Evolutionary conservation across 2,329 filamentous ascomycete genomes (phyloP).

Genomic region (Ustulina deusta): DNA sequence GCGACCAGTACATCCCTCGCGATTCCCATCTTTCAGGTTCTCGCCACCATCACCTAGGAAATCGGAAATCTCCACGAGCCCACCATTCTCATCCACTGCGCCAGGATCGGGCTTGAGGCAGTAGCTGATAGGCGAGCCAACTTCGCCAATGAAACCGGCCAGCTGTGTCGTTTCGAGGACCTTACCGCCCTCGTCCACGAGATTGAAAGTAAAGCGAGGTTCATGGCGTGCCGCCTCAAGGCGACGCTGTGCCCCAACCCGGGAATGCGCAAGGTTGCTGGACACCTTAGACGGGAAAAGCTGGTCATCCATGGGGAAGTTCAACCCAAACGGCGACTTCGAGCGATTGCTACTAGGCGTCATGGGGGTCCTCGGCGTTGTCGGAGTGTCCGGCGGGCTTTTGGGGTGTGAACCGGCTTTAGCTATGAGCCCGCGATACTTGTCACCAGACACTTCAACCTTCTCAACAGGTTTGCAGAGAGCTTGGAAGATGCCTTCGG

Average conservation of each 20-base stretch:
- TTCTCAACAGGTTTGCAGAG: conserved; percentile 73
- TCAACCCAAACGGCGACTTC: conserved; percentile 42
- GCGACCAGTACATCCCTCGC: conserved; percentile 59
- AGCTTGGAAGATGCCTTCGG: conserved; percentile 75
- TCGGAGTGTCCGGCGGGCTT: conserved; percentile 52
- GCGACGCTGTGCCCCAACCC: conserved; percentile 73
- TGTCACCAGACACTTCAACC: conserved; percentile 64
- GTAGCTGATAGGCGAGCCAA: conserved; percentile 71
- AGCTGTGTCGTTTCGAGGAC: conserved; percentile 66
- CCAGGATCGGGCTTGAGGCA: conserved; percentile 68
- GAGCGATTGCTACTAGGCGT: conserved; percentile 39
- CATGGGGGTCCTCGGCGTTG: conserved; percentile 49
- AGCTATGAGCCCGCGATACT: conserved; percentile 54
- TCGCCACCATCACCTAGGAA: conserved; percentile 63
- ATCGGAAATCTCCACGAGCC: conserved; percentile 65
- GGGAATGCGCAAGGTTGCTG: conserved; percentile 63
- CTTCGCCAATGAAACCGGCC: conserved; percentile 71
- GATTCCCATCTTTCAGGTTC: conserved; percentile 49
- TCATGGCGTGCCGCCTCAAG: conserved; percentile 68
- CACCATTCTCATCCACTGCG: conserved; percentile 67
- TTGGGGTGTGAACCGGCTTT: conserved; percentile 43
- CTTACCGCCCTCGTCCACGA: conserved; percentile 65
- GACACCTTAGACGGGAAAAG: conserved; percentile 50
- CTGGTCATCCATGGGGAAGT: conserved; percentile 46
- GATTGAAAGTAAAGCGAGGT: conserved; percentile 69